Evolutionary conservation across 2,329 filamentous ascomycete species (phyloP), one percentile per base, ranked within the genome.

Genomic region (Beauveria scarabaeidicola): DNA sequence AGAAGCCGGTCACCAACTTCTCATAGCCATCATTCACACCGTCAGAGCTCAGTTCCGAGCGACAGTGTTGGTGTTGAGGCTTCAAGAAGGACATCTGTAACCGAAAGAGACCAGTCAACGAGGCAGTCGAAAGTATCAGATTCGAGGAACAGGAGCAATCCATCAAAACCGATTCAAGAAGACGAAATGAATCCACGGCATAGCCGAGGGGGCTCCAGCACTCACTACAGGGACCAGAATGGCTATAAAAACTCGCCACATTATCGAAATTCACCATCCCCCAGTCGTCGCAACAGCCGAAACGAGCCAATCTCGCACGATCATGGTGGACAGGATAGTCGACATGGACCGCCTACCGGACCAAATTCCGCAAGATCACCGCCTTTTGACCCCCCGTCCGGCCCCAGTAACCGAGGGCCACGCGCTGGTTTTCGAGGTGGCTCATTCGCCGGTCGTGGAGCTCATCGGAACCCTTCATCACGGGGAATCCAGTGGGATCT

Each of bases 401-500:
- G 81, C 5, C 83, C 83, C 19, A 76, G 66, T 79, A 84, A 60
- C 77, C 81, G 52, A 1, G 74, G 74, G 55, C 77, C 77, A 53
- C 75, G 79, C 21, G 75, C 76, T 21, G 68, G 67, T 15, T 75
- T 76, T 70, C 69, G 85, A 64, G 83, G 82, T 21, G 80, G 81
- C 43, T 75, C 77, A 17, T 87, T 85, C 66, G 29, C 48, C 21
- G 53, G 59, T 10, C 47, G 54, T 5, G 78, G 79, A 44, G 74
- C 75, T 27, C 77, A 81, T 61, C 80, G 87, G 55, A 84, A 85
- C 40, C 77, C 63, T 76, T 86, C 73, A 82, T 87, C 77, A 79
- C 86, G 73, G 84, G 89, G 73, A 70, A 64, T 85, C 2, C 89
- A 90, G 50, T 92, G 90, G 88, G 88, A 82, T 59, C 80, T 84